Evolutionary conservation across 805 yeast species (phyloP).

Genomic region (Metschnikowia lunata): DNA sequence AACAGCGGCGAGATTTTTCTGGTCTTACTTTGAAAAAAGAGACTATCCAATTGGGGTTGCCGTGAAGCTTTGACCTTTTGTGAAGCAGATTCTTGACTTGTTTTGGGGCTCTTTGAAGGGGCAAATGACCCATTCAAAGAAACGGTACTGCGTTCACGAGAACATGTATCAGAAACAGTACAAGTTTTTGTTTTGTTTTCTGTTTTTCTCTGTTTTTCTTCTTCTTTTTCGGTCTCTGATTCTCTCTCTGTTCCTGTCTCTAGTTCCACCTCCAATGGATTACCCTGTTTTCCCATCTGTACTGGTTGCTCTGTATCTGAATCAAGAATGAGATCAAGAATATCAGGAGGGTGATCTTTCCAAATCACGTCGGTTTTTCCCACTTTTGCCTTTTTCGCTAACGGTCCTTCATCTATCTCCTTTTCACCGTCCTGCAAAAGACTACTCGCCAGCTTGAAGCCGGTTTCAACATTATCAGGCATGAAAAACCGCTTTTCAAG

Average conservation of each 20-base stretch:
- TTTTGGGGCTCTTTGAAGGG: too few species aligned
- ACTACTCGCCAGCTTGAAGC: conserved; percentile 51
- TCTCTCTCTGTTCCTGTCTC: too few species aligned
- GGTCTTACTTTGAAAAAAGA: not conserved
- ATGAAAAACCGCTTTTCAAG: conserved; percentile 52
- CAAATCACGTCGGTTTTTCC: not conserved
- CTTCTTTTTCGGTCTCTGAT: too few species aligned
- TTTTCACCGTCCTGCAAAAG: conserved; percentile 30
- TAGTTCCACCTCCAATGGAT: too few species aligned
- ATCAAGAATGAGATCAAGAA: conserved; percentile 14
- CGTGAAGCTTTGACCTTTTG: too few species aligned
- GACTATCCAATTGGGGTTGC: conserved; percentile 1
- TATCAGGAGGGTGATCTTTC: conserved; percentile 1
- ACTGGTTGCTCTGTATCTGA: conserved; percentile 7
- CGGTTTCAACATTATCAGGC: conserved; percentile 70
- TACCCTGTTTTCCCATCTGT: too few species aligned
- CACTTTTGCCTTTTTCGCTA: not conserved
- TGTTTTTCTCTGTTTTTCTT: too few species aligned
- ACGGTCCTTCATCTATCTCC: not conserved
- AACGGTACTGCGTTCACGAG: too few species aligned
- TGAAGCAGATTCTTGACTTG: too few species aligned
- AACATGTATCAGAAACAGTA: too few species aligned
- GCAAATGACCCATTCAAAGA: too few species aligned
- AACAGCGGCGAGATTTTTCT: conserved; percentile 2
- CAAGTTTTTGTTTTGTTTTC: too few species aligned